Base-by-base conservation (phyloP, 352 stramenopile genomes). In the Globisporangium splendens region DNA sequence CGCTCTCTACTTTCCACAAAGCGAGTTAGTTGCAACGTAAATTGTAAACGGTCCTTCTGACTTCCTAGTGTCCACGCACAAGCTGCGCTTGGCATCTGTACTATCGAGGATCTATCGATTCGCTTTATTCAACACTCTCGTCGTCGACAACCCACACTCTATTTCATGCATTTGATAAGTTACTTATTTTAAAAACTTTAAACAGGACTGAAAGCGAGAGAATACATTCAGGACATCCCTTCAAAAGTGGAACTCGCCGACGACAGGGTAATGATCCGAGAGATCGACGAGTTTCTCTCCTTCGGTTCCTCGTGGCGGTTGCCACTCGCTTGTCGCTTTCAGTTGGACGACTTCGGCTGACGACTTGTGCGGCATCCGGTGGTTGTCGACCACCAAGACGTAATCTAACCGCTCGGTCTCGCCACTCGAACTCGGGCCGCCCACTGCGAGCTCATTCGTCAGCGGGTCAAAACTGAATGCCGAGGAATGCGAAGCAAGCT, bases 241-340 rank as follows among this genome's bases (percentile, higher is more conserved):
- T 70, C 63, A 83, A 69, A 83, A 88, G 48, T 72, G 57, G 12
- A 90, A 70, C 49, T 90, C 72, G 14, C 55, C 70, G 1, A 88
- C 20, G 33, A 90, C 76, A 7, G 80, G 80, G 54, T 87, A 90
- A 47, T 90, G 80, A 44, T 90, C 80, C 18, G 80, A 90, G 15
- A 90, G 59, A 31, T 90, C 79, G 17, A 80, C 54, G 13, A 86
- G 68, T 22, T 73, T 56, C 56, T 78, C 65, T 8, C 71, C 64
- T 7, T 54, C 33, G 10, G 28, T 28, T 4, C 63, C 51, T 20
- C 49, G 33, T 21, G 67, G 53, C 4, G 59, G 50, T 15, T 31
- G 13, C 77, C 75, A 85, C 46, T 75, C 47, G 7, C 56, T 70
- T 7, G 75, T 80, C 11, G 73, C 77, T 48, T 90, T 90, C 2